Base-by-base conservation (phyloP, 805 yeast species). In the Yamadazyma insecticola region DNA sequence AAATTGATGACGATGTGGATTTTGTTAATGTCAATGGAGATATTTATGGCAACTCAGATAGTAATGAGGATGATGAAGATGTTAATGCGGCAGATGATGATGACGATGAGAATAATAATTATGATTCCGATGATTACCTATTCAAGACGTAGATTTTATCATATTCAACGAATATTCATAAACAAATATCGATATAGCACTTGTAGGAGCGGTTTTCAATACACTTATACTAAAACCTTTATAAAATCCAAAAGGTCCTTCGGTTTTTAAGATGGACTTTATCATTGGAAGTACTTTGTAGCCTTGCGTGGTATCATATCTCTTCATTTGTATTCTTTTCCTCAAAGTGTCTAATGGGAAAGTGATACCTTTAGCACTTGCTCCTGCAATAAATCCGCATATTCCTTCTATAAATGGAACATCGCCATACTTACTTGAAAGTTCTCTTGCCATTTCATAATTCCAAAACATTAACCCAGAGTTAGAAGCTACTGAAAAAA, bases 271-370 rank as follows among this genome's bases (percentile, higher is more conserved):
- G 21, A 87, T 72, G 3, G 62, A 51, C 5, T 39, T 34, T 4
- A 63, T 30, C 33, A 73, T 36, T 13, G 50, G 35, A n/a, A 41
- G 29, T 6, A 29, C 27, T 11, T 34, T 15, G 16, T 28, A 30
- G 32, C 28, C 29, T n/a, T n/a, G n/a, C 37, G 43, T 28, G 17
- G 32, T 19, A 8, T 26, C 33, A 20, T 10, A 18, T 16, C 20
- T 27, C 24, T 34, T 39, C 57, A 89, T 76, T 52, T 90, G 97
- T 26, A 82, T 56, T 22, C 95, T 63, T 47, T 87, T 78, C 14
- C 96, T 66, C 2, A 89, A 51, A 0, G 95, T 76, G 53, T 92
- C 98, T 26, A 92, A 52, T 0, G 98, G 98, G 55, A 86, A 92
- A 0, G 86, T 78, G 0, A 76, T 41, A 0, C 78, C 72, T 53